Base-by-base conservation (phyloP, 169 alveolate genomes). In the Cryptosporidium felis region DNA sequence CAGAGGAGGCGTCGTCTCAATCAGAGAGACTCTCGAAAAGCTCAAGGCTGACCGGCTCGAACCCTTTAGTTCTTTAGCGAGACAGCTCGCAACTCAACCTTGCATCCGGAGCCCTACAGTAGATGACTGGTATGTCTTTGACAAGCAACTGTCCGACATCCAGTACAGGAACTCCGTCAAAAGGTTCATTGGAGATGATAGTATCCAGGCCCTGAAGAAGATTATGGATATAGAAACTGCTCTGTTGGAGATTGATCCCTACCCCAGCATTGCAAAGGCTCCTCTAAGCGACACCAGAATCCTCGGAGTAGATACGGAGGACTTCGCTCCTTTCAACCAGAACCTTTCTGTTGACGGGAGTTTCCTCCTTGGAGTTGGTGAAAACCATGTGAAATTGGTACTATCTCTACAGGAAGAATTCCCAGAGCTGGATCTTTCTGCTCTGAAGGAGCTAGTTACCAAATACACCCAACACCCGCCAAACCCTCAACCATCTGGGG, bases 161-260 rank as follows among this genome's bases (percentile, higher is more conserved):
- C 65, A 74, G n/a, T 89, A 90, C 58, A 81, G 89, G 23, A 82
- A 82, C 38, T 88, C 91, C 21, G 91, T 90, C 42, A 85, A 80
- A 38, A 79, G 90, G n/a, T 90, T 90, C 63, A 90, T 90, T 36
- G 92, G 92, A 56, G 88, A 82, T 21, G 62, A 51, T 18, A 90
- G 90, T 40, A 65, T 90, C 34, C 81, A 88, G 12, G 62, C 91
- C 42, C 79, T 90, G 80, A 90, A 81, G 63, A 63, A 80, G 44
- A 90, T 90, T 51, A 88, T 90, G 81, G 91, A 90, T 34, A 90
- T 88, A 23, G 90, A 81, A 10, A 32, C 88, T 28, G 89, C 88
- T 26, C 80, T 90, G 30, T 60, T 90, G 88, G 90, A 90, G 41
- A 90, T 81, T 34, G 88, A 88, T 44, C 90, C 88, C 51, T 46